phyloP scores from a whole-genome alignment of 2,329 filamentous ascomycete species.

The Calycina marina region DNA sequence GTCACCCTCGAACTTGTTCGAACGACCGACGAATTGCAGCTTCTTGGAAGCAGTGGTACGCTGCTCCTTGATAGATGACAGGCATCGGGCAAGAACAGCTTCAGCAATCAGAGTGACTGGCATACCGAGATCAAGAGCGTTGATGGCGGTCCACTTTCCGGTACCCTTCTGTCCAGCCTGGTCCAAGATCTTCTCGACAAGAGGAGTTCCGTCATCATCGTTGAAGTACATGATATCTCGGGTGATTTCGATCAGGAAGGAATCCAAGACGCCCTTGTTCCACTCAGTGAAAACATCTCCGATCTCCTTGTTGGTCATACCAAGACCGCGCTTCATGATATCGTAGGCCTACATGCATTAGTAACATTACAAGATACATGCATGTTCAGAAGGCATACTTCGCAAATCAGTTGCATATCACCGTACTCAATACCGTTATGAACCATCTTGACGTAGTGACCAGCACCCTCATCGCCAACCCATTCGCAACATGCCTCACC shows the following conservation, averaged over 20 bases:
- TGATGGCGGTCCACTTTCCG: constrained; percentile 99
- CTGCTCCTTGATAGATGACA: constrained; percentile 90
- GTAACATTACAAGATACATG: not conserved
- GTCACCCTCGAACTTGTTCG: constrained; percentile 73
- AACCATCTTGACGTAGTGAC: constrained; percentile 99
- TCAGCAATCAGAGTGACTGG: constrained; percentile 96
- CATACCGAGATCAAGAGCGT: constrained; percentile 95
- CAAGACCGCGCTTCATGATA: constrained; percentile 97
- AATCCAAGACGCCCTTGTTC: constrained; percentile 98
- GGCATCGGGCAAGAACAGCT: constrained; percentile 86
- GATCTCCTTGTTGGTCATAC: constrained; percentile 82
- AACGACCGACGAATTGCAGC: constrained; percentile 60
- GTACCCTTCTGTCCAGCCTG: constrained; percentile 98
- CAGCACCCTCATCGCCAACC: constrained; percentile 98
- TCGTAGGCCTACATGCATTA: constrained; percentile 66
- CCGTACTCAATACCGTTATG: constrained; percentile 99
- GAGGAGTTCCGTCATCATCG: constrained; percentile 77
- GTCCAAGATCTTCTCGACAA: constrained; percentile 98
- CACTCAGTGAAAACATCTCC: constrained; percentile 87
- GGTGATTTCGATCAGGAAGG: constrained; percentile 98
- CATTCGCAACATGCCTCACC: constrained; percentile 97
- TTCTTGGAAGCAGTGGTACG: constrained; percentile 67
- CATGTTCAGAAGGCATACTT: constrained; percentile 45
- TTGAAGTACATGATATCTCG: constrained; percentile 98
- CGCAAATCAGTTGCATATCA: constrained; percentile 99